Evolutionary conservation across 2,329 filamentous ascomycete species (phyloP).

Genomic region (Aspergillus sp.): DNA sequence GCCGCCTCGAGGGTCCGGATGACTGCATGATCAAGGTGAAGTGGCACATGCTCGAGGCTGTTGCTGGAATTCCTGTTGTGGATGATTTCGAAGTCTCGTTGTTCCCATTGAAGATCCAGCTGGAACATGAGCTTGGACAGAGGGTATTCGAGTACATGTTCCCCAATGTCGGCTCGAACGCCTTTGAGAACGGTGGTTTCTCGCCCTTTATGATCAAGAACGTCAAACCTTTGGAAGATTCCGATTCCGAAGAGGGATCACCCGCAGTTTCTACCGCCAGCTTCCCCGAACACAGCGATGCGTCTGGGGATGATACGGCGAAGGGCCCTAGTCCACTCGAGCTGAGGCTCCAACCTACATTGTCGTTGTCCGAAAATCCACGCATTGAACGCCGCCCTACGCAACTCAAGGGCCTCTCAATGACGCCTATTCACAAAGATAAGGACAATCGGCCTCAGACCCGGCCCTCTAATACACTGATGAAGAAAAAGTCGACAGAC

Average conservation of each 20-base stretch:
- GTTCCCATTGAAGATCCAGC: constrained; percentile 88
- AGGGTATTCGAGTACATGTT: constrained; percentile 97
- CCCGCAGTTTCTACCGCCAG: constrained; percentile 30
- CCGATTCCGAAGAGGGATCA: constrained; percentile 43
- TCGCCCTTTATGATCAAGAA: constrained; percentile 54
- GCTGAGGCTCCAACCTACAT: constrained; percentile 76
- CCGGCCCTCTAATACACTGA: constrained; percentile 29
- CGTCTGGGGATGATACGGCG: constrained; percentile 46
- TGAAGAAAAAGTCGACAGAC: constrained; percentile 44
- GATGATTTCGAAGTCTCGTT: constrained; percentile 95
- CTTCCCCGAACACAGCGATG: constrained; percentile 40
- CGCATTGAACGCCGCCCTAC: constrained; percentile 28
- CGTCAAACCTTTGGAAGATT: constrained; percentile 51
- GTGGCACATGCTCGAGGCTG: constrained; percentile 98
- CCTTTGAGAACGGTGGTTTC: constrained; percentile 49
- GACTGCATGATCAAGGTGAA: constrained; percentile 91
- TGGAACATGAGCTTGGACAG: constrained; percentile 90
- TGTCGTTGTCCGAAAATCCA: constrained; percentile 55
- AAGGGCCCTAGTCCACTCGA: constrained; percentile 74
- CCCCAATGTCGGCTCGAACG: constrained; percentile 68
- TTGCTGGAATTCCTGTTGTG: constrained; percentile 95
- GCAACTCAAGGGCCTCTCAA: constrained; percentile 32
- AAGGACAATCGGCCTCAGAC: constrained; percentile 24
- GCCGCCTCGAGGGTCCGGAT: constrained; percentile 54
- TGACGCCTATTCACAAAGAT: constrained; percentile 36